A percentile compares a stretch with the other conserved stretches of the same genome.
Evolutionary conservation across 768 basidiomycete species (phyloP).

Genomic region (Hebeloma cylindrosporum): DNA sequence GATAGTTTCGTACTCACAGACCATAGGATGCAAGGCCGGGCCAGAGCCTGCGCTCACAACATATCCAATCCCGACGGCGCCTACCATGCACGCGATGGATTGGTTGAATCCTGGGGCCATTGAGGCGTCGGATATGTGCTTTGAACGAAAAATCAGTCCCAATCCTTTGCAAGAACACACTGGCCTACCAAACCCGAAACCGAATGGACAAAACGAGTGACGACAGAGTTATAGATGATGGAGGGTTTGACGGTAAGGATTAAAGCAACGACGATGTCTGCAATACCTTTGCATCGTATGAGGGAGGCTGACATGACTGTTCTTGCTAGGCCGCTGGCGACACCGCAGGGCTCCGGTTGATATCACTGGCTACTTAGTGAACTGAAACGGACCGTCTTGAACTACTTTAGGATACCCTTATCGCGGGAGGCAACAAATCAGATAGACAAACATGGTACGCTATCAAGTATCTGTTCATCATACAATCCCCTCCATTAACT

Average conservation of each 20-base stretch:
- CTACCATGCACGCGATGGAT: slow-evolving; percentile 36
- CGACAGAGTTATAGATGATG: slow-evolving; percentile 28
- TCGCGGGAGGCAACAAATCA: too few relatives aligned
- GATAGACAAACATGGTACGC: too few relatives aligned
- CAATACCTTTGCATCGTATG: slow-evolving; percentile 28
- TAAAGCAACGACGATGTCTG: slow-evolving; percentile 27
- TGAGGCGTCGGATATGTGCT: slow-evolving; percentile 27
- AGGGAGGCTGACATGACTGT: slow-evolving; percentile 11
- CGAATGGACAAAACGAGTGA: slow-evolving; percentile 18
- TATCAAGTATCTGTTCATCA: too few relatives aligned
- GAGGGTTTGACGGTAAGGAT: slow-evolving; percentile 26
- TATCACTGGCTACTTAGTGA: too few relatives aligned
- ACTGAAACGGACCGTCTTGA: too few relatives aligned
- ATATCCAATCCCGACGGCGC: slow-evolving; percentile 31
- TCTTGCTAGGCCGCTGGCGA: too few relatives aligned
- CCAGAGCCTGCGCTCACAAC: slow-evolving; percentile 28
- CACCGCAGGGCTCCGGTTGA: too few relatives aligned
- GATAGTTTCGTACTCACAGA: slow-evolving; percentile 26
- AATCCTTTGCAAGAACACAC: slow-evolving; percentile 10
- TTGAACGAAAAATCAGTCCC: background rate
- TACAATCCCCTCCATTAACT: too few relatives aligned
- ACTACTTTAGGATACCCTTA: too few relatives aligned
- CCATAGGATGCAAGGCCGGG: slow-evolving; percentile 21
- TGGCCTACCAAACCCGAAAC: slow-evolving; percentile 25
- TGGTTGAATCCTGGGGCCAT: slow-evolving; percentile 36